Evolutionary conservation across 306 rosid genomes (phyloP).

Genomic region (Fagus crenata): DNA sequence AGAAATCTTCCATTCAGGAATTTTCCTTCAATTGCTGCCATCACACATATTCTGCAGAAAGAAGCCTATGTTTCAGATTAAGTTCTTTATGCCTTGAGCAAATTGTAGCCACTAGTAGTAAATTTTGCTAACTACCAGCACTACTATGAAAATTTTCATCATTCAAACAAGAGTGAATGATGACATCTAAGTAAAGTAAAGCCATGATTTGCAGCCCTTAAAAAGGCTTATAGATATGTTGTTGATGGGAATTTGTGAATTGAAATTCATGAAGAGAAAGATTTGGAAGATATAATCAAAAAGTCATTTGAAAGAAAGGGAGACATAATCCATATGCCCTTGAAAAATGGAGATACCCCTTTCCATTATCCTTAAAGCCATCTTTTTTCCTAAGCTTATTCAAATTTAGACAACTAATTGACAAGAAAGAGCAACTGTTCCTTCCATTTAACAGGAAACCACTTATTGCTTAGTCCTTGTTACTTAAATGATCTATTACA

Average conservation of each 20-base stretch:
- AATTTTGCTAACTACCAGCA: slow-evolving; percentile 34
- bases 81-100: too few relatives aligned
- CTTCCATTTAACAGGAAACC: slow-evolving; percentile 22
- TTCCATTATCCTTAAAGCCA: slow-evolving; percentile 44
- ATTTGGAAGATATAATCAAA: slow-evolving; percentile 49
- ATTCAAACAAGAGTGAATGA: slow-evolving; percentile 38
- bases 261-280: slow-evolving; percentile 46
- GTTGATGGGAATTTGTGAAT: slow-evolving; percentile 52
- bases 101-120: slow-evolving; percentile 24
- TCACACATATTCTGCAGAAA: slow-evolving; percentile 27
- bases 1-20: slow-evolving; percentile 24
- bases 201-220: slow-evolving; percentile 34
- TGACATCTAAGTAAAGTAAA: slow-evolving; percentile 46
- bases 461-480: slow-evolving; percentile 25
- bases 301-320: slow-evolving; percentile 56
- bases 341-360: slow-evolving; percentile 57
- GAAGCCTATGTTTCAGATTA: slow-evolving; percentile 26
- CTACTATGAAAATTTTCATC: slow-evolving; percentile 32
- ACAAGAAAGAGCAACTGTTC: slow-evolving; percentile 47
- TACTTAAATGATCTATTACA: not conserved
- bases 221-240: slow-evolving; percentile 25
- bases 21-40: slow-evolving; percentile 19
- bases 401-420: slow-evolving; percentile 53
- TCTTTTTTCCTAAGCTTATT: slow-evolving; percentile 45
- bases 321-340: slow-evolving; percentile 71